Percentiles rank a stretch among this genome's conserved stretches.
These are phyloP conservation scores for Anthracocystis setariae DNA, from an alignment of 1,284 basidiomycete genomes.

Conservation along the genomic window DNA sequence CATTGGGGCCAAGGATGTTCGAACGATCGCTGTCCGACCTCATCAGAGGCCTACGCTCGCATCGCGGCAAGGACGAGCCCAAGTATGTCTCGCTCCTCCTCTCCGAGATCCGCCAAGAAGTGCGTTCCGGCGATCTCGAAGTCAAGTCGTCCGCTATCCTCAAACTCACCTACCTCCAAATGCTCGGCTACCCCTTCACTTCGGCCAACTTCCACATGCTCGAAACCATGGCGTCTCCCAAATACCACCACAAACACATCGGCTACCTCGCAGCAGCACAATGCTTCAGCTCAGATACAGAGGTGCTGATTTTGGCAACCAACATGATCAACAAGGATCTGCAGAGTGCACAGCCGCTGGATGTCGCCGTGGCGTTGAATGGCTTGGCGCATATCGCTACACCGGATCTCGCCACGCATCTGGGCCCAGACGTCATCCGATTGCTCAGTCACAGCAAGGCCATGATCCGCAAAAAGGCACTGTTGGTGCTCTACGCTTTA, in stretches of 20 bases:
- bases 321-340: slow-evolving; percentile 98
- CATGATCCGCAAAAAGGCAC: slow-evolving; percentile 84
- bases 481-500: slow-evolving; percentile 77
- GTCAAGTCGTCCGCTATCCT: slow-evolving; percentile 93
- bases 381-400: slow-evolving; percentile 89
- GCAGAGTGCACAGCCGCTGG: slow-evolving; percentile 76
- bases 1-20: slow-evolving; percentile 52
- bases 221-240: slow-evolving; percentile 94
- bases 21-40: slow-evolving; percentile 64
- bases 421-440: slow-evolving; percentile 84
- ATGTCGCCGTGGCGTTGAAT: slow-evolving; percentile 84
- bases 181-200: slow-evolving; percentile 77
- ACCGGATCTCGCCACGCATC: slow-evolving; percentile 85
- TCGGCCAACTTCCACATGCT: slow-evolving; percentile 78
- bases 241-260: slow-evolving; percentile 90
- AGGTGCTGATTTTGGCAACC: slow-evolving; percentile 96
- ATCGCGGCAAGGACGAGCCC: slow-evolving; percentile 69
- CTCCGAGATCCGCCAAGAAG: slow-evolving; percentile 84
- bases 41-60: slow-evolving; percentile 67
- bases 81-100: slow-evolving; percentile 70
- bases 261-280: slow-evolving; percentile 94
- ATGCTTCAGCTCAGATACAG: slow-evolving; percentile 91
- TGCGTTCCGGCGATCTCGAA: slow-evolving; percentile 93
- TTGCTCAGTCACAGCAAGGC: slow-evolving; percentile 92
- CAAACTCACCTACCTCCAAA: slow-evolving; percentile 95